Evolutionary conservation across 1,284 basidiomycete species (phyloP), one percentile per base, ranked within the genome.

Genomic region (Thelephora terrestris): DNA sequence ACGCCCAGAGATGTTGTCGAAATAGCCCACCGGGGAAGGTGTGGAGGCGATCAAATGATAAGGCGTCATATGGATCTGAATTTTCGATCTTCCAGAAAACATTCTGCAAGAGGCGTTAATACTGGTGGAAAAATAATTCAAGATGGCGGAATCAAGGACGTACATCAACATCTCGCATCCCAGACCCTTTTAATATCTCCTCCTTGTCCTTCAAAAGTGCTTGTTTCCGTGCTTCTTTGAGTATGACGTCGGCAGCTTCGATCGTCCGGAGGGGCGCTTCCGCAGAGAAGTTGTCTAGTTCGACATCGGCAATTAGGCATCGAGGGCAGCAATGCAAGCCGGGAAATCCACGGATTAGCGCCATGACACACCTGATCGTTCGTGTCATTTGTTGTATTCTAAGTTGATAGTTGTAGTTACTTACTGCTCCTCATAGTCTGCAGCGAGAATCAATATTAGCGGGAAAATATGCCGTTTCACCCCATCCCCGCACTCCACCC

Each of bases 21-120:
- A 59, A 67, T 0, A 68, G 52, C 3, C 70, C 69, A 45, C 53
- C 45, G 44, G 63, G 53, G 50, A 65, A 56, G 1, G 60, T 56
- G 56, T 72, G 71, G 1, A 72, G 54, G 1, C 59, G 47, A 51
- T 72, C 69, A 49, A 61, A 72, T 0, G 62, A 66, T 2, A 64
- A 37, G 7, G 64, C 63, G 1, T 20, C 14, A 47, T 67, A 60
- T 1, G 60, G 53, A 54, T 70, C 63, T 2, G 58, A 55, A 25
- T 57, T 43, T 4, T 24, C 35, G 2, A 70, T 37, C 10, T 47
- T 48, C 60, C 62, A 65, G 42, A 70, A 69, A 1, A 54, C 59
- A 62, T 67, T 71, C 70, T 69, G 50, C 16, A 46, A 32, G 37
- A 14, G 37, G 5, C n/a, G 14, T n/a, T 34, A n/a, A 29, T 43